Percentiles rank a stretch among this genome's conserved stretches.
phyloP scores from a whole-genome alignment of 2,329 filamentous ascomycete genomes.

The Xylaria hypoxylon region DNA sequence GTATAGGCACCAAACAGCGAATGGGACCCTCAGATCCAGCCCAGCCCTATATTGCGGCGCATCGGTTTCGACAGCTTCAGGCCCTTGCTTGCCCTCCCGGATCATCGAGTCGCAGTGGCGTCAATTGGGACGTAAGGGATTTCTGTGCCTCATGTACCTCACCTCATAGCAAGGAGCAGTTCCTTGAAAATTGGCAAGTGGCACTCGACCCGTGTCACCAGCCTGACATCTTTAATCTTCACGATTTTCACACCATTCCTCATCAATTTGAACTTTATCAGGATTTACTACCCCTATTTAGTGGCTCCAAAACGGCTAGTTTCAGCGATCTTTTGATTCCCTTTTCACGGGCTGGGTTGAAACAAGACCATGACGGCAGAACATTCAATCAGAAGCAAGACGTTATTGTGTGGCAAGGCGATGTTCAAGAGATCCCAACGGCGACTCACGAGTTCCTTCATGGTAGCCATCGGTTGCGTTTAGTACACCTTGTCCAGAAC shows the following conservation, averaged over 20 bases:
- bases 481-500: constrained; percentile 76
- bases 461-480: constrained; percentile 75
- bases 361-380: constrained; percentile 59
- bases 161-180: constrained; percentile 74
- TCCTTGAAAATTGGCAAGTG: constrained; percentile 73
- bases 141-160: constrained; percentile 73
- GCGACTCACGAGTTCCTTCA: constrained; percentile 67
- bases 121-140: constrained; percentile 71
- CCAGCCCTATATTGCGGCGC: constrained; percentile 42
- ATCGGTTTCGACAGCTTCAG: constrained; percentile 50
- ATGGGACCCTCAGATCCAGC: constrained; percentile 14
- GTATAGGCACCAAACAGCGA: constrained; percentile 13
- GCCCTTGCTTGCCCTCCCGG: constrained; percentile 69
- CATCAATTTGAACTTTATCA: constrained; percentile 71
- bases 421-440: constrained; percentile 66
- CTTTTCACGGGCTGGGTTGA: constrained; percentile 60
- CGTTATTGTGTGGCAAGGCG: constrained; percentile 80
- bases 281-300: constrained; percentile 79
- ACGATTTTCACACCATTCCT: constrained; percentile 77
- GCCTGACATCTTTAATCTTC: constrained; percentile 78
- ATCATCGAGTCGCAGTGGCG: constrained; percentile 68
- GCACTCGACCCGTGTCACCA: constrained; percentile 79
- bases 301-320: constrained; percentile 75
- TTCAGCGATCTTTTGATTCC: constrained; percentile 85
- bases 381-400: constrained; percentile 72